Percentiles rank a stretch among this genome's conserved stretches.
phyloP scores from a whole-genome alignment of 108 stramenopile species.

The Cyclotella sp. region DNA sequence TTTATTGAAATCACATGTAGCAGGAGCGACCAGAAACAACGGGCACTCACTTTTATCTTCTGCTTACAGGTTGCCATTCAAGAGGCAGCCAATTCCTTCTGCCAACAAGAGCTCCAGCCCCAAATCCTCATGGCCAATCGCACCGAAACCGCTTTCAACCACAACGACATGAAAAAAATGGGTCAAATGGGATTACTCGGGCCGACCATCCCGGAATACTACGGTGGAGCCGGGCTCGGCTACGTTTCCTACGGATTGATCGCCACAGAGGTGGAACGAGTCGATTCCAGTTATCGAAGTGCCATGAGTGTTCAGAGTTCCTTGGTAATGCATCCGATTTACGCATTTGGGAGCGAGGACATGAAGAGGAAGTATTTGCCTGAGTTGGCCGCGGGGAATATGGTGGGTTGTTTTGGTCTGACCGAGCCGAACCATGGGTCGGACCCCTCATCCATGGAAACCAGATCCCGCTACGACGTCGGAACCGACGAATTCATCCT shows the following conservation, averaged over 20 bases:
- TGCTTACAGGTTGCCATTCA: slow-evolving; percentile 29
- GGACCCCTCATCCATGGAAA: slow-evolving; percentile 94
- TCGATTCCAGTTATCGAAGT: slow-evolving; percentile 91
- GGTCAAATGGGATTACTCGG: slow-evolving; percentile 93
- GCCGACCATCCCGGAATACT: slow-evolving; percentile 81
- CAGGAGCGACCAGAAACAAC: background rate
- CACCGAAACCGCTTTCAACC: slow-evolving; percentile 77
- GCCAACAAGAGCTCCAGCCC: slow-evolving; percentile 83
- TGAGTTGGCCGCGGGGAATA: slow-evolving; percentile 76
- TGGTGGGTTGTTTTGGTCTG: slow-evolving; percentile 96
- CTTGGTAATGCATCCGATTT: slow-evolving; percentile 97
- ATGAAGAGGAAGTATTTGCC: slow-evolving; percentile 91
- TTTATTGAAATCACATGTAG: slow-evolving; percentile 4
- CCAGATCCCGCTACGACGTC: slow-evolving; percentile 70
- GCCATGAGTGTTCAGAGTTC: slow-evolving; percentile 94
- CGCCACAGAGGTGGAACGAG: slow-evolving; percentile 86
- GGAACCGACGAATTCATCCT: slow-evolving; percentile 87
- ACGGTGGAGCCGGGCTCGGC: slow-evolving; percentile 86
- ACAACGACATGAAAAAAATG: slow-evolving; percentile 81
- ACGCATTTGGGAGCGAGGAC: slow-evolving; percentile 87
- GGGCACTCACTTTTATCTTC: background rate
- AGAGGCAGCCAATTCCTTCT: slow-evolving; percentile 78
- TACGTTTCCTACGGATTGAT: slow-evolving; percentile 93
- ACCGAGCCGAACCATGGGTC: slow-evolving; percentile 97
- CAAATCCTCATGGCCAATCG: slow-evolving; percentile 86